Base-by-base conservation (phyloP, 345 rosid species). In the Gossypioides kirkii region DNA sequence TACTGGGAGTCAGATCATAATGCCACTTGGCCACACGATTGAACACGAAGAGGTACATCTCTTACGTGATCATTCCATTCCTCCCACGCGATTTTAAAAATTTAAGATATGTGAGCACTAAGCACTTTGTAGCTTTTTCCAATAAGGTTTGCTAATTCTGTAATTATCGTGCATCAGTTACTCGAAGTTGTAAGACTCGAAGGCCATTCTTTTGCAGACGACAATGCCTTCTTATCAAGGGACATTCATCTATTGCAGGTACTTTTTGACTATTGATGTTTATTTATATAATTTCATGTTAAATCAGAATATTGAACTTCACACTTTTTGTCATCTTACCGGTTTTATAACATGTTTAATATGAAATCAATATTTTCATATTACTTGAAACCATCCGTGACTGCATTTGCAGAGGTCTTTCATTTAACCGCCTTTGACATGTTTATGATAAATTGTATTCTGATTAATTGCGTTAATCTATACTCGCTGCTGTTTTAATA, bases 191-290 rank as follows among this genome's bases (percentile, higher is more conserved):
- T 96, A 69, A 84, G 97, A 66, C 87, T 96, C 4, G 99, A 96
- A 86, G 97, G 98, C 50, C 99, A 96, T 81, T 86, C 99, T 54
- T 84, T 90, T 78, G 90, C 80, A 2, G 97, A 91, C 78, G 98
- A 94, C 60, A 98, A 93, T 78, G 93, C 97, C 18, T 93, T 90
- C 76, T 88, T 86, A 66, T 91, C 98, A 26, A 82, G 97, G 62
- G 98, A 93, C 80, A 89, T 96, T 70, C 96, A 96, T 82, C 97
- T 96, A 69, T 83, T 96, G 72, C 99, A 96, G 99, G 99, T 93
- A 58, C 55, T 17, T 8, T 18, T 38, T 20, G 18, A 41, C n/a
- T 45, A 9, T 75, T 41, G 10, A n/a, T 58, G 36, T 53, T 75
- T 69, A 41, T 49, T 49, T 58, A 1, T 14, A 45, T 52, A 17